Evolutionary conservation across 495 filamentous ascomycete species (phyloP).

Genomic region (Neurospora sp.): DNA sequence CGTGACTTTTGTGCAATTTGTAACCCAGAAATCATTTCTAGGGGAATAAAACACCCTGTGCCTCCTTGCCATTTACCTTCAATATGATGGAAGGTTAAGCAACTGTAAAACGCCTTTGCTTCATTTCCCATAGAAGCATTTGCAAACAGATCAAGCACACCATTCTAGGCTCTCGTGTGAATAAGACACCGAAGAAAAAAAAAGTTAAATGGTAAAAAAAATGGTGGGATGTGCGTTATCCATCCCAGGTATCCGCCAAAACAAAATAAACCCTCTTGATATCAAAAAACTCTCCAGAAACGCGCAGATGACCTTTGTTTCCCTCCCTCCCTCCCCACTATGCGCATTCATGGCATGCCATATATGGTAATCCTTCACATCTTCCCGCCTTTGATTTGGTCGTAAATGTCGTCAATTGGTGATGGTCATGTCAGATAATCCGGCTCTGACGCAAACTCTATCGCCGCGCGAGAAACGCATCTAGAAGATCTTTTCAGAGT

Average conservation of each 20-base stretch:
- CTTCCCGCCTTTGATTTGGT: neutral
- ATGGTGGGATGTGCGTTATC: neutral
- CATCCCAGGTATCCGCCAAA: neutral
- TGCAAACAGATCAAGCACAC: neutral
- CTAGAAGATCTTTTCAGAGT: neutral
- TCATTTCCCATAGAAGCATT: neutral
- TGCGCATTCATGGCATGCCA: neutral
- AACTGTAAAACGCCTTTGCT: neutral
- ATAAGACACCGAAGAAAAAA: neutral
- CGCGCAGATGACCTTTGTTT: neutral
- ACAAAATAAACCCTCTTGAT: neutral
- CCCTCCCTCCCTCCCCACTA: neutral
- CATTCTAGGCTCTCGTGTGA: neutral
- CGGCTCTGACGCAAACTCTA: neutral
- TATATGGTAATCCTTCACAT: slow-evolving; percentile 2
- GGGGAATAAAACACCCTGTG: neutral
- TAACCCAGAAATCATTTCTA: neutral
- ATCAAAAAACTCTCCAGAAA: neutral
- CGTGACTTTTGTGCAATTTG: neutral
- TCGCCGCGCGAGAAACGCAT: neutral
- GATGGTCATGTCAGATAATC: neutral
- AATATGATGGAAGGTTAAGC: neutral
- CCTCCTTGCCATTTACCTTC: neutral
- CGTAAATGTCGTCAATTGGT: neutral
- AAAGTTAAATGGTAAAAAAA: neutral